Base-by-base conservation (phyloP, 78 protist species). In the Dictyostelium intermedium region DNA sequence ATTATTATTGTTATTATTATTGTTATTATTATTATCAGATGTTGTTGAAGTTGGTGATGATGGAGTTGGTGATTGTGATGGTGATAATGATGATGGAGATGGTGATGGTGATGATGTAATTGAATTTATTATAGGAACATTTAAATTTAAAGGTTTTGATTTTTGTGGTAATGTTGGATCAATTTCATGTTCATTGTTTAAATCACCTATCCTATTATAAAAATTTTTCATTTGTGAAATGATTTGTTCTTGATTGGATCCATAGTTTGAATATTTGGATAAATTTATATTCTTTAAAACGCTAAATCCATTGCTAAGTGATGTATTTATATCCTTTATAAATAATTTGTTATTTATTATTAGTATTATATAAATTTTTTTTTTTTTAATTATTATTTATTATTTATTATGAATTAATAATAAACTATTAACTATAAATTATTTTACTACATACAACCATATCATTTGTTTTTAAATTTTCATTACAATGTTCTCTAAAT, bases 281-380 rank as follows among this genome's bases (percentile, higher is more conserved):
- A 87, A 30, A 50, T 89, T 89, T 50, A 89, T 80, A 53, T 89
- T 89, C 60, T 81, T 78, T 80, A 89, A 80, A 39, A 89, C 87
- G 27, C 50, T n/a, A 25, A 53, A 89, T 1, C 87, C 94, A 39
- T 69, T 53, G 50, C 83, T 47, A 3, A 80, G 25, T 23, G 77
- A 32, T 37, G 23, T 0, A 37, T 27, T 80, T 61, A 77, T 18
- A 14, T 70, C 34, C 94, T 89, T 32, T 30, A 81, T 32, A 0
- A 56, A 20, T n/a, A n/a, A n/a, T n/a, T n/a, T n/a, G n/a, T n/a
- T n/a, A 2, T 10, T 1, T 20, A 30, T 9, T 32, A 7, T 5
- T 70, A 35, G 2, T 63, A 69, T 66, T 69, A 5, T n/a, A n/a
- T n/a, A n/a, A n/a, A n/a, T n/a, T n/a, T n/a, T n/a, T 2, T 5